A percentile compares a stretch with the other conserved stretches of the same genome.
These are phyloP conservation scores for Cryptosporidium meleagridis DNA, from an alignment of 169 alveolate genomes.

Conservation along the genomic window DNA sequence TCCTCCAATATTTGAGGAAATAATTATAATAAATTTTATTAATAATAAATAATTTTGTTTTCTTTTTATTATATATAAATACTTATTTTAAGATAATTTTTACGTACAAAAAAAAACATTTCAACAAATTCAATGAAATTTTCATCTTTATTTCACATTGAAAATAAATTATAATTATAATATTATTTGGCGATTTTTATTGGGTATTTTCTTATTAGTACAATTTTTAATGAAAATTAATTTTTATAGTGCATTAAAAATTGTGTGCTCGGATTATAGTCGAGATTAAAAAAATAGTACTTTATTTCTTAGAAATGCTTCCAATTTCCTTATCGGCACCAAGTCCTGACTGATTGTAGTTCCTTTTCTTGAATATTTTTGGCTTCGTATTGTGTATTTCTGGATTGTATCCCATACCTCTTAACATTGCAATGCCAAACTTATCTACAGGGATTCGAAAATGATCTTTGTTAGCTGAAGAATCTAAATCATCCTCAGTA, in stretches of 20 bases:
- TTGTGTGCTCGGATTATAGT: neutral
- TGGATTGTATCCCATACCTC: conserved; percentile 67
- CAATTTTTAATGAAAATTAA: no score
- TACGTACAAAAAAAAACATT: no score
- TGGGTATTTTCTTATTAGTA: no score
- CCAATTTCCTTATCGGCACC: conserved; percentile 36
- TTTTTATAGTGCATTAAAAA: no score
- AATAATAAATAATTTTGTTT: neutral
- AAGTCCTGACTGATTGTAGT: conserved; percentile 42
- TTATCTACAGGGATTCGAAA: conserved; percentile 32
- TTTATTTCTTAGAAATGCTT: neutral
- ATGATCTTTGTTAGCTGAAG: neutral
- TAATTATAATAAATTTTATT: neutral
- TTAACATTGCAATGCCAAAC: conserved; percentile 66
- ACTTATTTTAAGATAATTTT: no score
- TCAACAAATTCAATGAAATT: no score
- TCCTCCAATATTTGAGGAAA: neutral
- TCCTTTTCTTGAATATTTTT: conserved; percentile 45
- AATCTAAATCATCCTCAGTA: neutral
- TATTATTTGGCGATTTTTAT: no score
- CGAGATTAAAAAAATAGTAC: neutral
- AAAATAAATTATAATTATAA: no score
- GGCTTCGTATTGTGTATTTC: conserved; percentile 48
- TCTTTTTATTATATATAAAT: no score
- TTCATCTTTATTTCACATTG: neutral